Conservation (phyloP, 495 filamentous ascomycete species). For the Haplographium delicatum region DNA sequence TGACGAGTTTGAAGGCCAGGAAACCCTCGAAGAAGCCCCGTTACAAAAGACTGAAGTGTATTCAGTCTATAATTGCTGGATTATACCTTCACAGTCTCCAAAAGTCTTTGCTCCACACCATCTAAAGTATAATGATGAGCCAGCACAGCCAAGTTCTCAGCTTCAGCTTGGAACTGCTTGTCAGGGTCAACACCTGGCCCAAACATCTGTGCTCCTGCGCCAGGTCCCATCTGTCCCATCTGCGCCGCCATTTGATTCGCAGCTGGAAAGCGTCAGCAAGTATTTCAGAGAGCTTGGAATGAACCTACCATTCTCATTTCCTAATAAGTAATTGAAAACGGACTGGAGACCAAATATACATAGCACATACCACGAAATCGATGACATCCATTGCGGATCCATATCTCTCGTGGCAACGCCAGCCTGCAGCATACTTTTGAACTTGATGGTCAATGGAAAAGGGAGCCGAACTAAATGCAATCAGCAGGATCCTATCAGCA, state of each 20-base stretch:
- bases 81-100: slow-evolving; percentile 47
- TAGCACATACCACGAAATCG: slow-evolving; percentile 96
- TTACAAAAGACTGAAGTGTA: too few species aligned
- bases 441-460: slow-evolving; percentile 94
- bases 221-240: slow-evolving; percentile 76
- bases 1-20: too few species aligned
- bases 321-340: slow-evolving; percentile 96
- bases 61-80: background rate
- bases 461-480: slow-evolving; percentile 79
- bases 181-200: slow-evolving; percentile 92
- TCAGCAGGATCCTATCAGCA: slow-evolving; percentile 3
- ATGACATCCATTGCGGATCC: slow-evolving; percentile 97
- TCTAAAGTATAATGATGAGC: slow-evolving; percentile 89
- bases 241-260: slow-evolving; percentile 93
- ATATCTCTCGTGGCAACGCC: slow-evolving; percentile 93
- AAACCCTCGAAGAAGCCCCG: too few species aligned
- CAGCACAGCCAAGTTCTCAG: slow-evolving; percentile 90
- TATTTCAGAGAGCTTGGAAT: background rate
- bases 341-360: slow-evolving; percentile 94
- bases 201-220: slow-evolving; percentile 55
- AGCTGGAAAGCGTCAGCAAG: slow-evolving; percentile 44
- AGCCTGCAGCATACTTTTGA: slow-evolving; percentile 98
- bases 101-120: slow-evolving; percentile 76
- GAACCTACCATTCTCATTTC: slow-evolving; percentile 83
- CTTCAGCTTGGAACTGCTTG: slow-evolving; percentile 86